Base-by-base conservation (phyloP, 345 rosid genomes). In the Erysimum cheiranthoides region DNA sequence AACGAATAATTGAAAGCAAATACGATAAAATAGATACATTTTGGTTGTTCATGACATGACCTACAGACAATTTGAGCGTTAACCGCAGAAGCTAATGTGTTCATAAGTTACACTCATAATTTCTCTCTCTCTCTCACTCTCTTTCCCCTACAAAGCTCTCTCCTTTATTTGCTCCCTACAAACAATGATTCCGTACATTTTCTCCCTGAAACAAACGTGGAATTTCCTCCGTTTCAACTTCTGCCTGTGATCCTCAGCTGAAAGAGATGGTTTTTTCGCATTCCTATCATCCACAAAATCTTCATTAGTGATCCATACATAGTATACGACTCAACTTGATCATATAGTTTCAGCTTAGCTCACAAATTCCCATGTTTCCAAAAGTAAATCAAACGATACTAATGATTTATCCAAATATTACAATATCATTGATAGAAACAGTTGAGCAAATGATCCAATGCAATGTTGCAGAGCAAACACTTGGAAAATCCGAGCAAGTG, bases 191-290 rank as follows among this genome's bases (percentile, higher is more conserved):
- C 58, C 50, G 5, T 35, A 46, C 32, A 42, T 42, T 63, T 16
- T 38, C 3, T 13, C 5, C 7, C 10, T 10, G 12, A 5, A 6
- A 16, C 30, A 63, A 38, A 43, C 56, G 54, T 14, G 30, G 54
- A 64, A 47, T 56, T 54, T 14, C 18, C 52, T 84, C 60, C 87
- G 84, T 71, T 82, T 90, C 25, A 83, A 74, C 85, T 86, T 94
- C 84, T 90, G 93, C 71, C 85, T 85, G 65, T 86, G 87, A 79
- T 94, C 96, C 86, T 94, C 84, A 34, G 74, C 75, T 0, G 98
- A 92, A 67, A 90, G 78, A 0, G 93, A 92, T 6, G 84, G 21
- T 35, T 85, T 50, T 76, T 60, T 80, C n/a, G 32, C 75, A 64
- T 76, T 86, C 82, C 95, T 92, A 86, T 39, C 35, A 74, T 25